Base-by-base conservation (phyloP, 2,329 filamentous ascomycete species). In the Eurotiales sp. region DNA sequence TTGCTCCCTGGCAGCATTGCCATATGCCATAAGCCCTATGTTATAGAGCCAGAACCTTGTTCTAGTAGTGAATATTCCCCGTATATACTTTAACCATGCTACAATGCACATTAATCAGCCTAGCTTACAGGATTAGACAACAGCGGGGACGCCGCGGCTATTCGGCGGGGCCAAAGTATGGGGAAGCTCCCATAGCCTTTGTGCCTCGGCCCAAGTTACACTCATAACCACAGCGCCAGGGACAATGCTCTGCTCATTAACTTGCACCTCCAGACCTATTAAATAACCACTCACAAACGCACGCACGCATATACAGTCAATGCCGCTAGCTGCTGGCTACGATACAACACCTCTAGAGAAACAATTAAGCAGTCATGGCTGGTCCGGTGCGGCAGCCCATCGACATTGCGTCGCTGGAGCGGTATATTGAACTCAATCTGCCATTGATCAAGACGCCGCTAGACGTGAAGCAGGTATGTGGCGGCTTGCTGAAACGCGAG, bases 351-450 rank as follows among this genome's bases (percentile, higher is more conserved):
- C 12, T 17, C 15, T 39, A 43, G 29, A 34, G 21, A 14, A 25
- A 32, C 15, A 17, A 17, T 12, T 36, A 36, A 43, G 27, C 46
- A 50, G 65, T 48, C 55, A 86, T 96, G 92, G 92, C 93, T 48
- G 92, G 92, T 61, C 79, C 79, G 57, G 85, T 99, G 53, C 85
- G 93, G 68, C 93, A 99, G 68, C 88, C 89, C 39, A 95, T 99
- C 66, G 88, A 97, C 66, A 73, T 92, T 62, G 74, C 80, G 63
- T 83, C 88, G 14, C 77, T 99, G 50, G 87, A 92, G 75, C 79
- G 77, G 57, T 99, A 91, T 71, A 80, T 99, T 58, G 74, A 80
- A 50, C 71, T 81, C 55, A 80, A 90, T 72, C 88, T 95, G n/a
- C 89, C 90, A 2, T 80, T 86, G 63, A 90, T 99, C 66, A 82